A percentile compares a stretch with the other conserved stretches of the same genome.
phyloP scores from a whole-genome alignment of 2,329 filamentous ascomycete species.

The Pochonia chlamydosporia region DNA sequence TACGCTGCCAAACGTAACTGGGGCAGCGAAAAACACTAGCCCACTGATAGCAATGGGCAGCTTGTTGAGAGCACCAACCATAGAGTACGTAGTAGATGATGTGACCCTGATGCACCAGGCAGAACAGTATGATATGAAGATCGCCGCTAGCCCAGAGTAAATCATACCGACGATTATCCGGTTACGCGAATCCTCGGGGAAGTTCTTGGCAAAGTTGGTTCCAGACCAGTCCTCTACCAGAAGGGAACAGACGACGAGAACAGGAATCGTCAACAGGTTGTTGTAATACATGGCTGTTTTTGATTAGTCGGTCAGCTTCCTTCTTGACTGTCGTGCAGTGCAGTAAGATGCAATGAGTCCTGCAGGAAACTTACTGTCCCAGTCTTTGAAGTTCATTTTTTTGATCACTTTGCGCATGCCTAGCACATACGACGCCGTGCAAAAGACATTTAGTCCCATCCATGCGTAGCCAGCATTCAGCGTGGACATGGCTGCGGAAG shows the following conservation, averaged over 20 bases:
- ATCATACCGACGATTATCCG: constrained; percentile 82
- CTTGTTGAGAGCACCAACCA: constrained; percentile 98
- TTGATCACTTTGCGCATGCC: constrained; percentile 98
- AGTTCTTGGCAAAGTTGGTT: constrained; percentile 79
- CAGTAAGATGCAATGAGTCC: background rate
- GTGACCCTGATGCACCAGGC: constrained; percentile 98
- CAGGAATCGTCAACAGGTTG: constrained; percentile 92
- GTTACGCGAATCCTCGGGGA: constrained; percentile 76
- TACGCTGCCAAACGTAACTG: constrained; percentile 86
- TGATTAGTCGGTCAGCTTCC: constrained; percentile 19
- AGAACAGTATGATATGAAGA: constrained; percentile 99
- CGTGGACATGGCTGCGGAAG: constrained; percentile 74
- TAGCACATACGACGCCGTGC: constrained; percentile 82
- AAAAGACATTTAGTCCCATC: constrained; percentile 97
- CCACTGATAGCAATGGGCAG: constrained; percentile 90
- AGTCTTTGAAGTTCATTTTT: constrained; percentile 99
- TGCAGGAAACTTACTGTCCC: constrained; percentile 72
- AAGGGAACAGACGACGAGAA: constrained; percentile 76
- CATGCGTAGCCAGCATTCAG: constrained; percentile 93
- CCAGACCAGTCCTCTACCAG: constrained; percentile 88
- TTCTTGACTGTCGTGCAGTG: background rate
- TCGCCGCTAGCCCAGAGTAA: constrained; percentile 84
- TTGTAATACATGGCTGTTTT: constrained; percentile 98
- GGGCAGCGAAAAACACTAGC: constrained; percentile 90
- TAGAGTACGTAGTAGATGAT: constrained; percentile 95